A percentile compares a stretch with the other conserved stretches of the same genome.
phyloP scores from a whole-genome alignment of 768 basidiomycete species.

The Tylopilus rubrobrunneus region DNA sequence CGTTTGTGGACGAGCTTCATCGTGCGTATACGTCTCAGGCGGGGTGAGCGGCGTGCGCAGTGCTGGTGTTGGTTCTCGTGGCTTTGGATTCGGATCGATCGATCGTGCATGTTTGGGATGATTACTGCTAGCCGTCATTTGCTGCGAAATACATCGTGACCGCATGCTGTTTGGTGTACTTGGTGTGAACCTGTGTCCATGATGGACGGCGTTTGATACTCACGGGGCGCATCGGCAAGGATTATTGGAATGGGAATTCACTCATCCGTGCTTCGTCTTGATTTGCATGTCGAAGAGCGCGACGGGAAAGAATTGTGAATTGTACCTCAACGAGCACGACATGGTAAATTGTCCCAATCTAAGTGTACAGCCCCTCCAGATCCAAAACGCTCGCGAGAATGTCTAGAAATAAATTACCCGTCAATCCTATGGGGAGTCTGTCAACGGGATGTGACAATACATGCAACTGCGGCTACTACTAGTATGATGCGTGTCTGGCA shows the following conservation, averaged over 20 bases:
- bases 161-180: neutral
- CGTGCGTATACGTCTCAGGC: slow-evolving; percentile 41
- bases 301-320: no score
- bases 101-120: neutral
- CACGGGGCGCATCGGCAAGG: no score
- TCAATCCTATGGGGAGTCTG: neutral
- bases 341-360: no score
- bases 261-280: no score
- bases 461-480: neutral
- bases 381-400: no score
- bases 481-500: neutral
- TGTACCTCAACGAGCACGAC: no score
- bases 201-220: no score
- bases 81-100: neutral
- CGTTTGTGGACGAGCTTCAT: slow-evolving; percentile 62
- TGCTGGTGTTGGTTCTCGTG: neutral
- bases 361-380: no score
- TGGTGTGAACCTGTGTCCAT: no score
- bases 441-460: neutral
- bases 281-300: no score
- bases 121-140: slow-evolving; percentile 8
- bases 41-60: slow-evolving; percentile 2
- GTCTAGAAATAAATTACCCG: no score
- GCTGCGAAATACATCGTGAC: slow-evolving; percentile 11
- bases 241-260: no score